Evolutionary conservation across 208 protist genomes (phyloP), one percentile per base, ranked within the genome.

Genomic region (Trypanosomatidae sp.): DNA sequence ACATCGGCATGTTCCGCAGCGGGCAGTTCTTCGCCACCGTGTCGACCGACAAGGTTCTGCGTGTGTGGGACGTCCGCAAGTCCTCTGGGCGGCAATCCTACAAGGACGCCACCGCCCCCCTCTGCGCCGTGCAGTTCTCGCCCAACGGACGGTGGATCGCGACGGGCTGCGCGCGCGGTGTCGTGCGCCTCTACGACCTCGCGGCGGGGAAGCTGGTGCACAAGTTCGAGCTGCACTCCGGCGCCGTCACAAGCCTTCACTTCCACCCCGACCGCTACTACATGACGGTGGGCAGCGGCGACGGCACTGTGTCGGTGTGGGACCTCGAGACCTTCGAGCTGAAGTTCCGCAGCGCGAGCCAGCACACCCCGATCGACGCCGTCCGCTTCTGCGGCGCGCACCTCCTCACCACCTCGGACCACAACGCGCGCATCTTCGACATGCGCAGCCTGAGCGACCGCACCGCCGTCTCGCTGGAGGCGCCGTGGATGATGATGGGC

Each of bases 1-100:
- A 69, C 44, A 70, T 88, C 58, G 86, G 91, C 43, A 72, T 87
- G 39, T 87, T 93, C 76, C 79, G 71, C 44, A 88, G 71, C 59
- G 89, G 88, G 15, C 76, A 91, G 30, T 91, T 91, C 70, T 81
- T 94, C 17, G 82, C 85, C 36, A 92, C 85, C 49, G 89, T 86
- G 28, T 94, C 91, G 2, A 85, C 81, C 0, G 89, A 96, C 68
- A 89, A 72, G 19, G 73, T 82, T 71, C 74, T 96, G 65, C 91
- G 89, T 58, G 86, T 96, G 36, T 96, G 91, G 91, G 91, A 96
- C 66, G 75, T 81, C 17, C 86, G 91, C 17, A 96, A 91, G 70
- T 88, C 83, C 33, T 80, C 79, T 1, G 80, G 86, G 30, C 70
- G 89, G 67, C 91, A 93, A 69, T 90, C 84, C 13, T 93, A 94